A percentile compares a stretch with the other conserved stretches of the same genome.
phyloP scores from a whole-genome alignment of 2,329 filamentous ascomycete genomes.

The Pseudogymnoascus sp. region DNA sequence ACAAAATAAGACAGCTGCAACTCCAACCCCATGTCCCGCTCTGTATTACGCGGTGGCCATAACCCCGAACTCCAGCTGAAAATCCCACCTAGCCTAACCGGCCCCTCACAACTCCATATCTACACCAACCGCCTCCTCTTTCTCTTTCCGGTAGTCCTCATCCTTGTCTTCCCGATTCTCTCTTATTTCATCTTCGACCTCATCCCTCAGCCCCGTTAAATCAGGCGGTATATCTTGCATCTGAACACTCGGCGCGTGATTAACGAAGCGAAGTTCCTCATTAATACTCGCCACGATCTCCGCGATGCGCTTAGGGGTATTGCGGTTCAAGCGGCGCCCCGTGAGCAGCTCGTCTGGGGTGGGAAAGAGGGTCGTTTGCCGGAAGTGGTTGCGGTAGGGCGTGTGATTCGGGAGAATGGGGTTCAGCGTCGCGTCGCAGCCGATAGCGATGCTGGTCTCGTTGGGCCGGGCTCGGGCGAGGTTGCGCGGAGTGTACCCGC shows the following conservation, averaged over 20 bases:
- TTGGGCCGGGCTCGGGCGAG: constrained; percentile 96
- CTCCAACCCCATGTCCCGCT: not conserved
- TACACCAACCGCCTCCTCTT: constrained; percentile 52
- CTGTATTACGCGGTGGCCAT: not conserved
- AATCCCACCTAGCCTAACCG: not conserved
- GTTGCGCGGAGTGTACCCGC: constrained; percentile 93
- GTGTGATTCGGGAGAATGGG: constrained; percentile 71
- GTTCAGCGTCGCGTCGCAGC: constrained; percentile 62
- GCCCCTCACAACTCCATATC: constrained; percentile 44
- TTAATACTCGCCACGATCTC: constrained; percentile 71
- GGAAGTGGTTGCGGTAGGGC: constrained; percentile 83
- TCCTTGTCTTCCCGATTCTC: constrained; percentile 57
- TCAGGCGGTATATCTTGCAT: constrained; percentile 75
- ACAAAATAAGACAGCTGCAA: not conserved
- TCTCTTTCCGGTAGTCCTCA: constrained; percentile 44
- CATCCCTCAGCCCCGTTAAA: constrained; percentile 58
- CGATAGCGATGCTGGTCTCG: constrained; percentile 86
- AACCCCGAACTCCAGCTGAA: not conserved
- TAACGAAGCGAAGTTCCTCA: constrained; percentile 81
- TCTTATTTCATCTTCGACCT: constrained; percentile 61
- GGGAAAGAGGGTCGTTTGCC: constrained; percentile 76
- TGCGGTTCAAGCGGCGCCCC: constrained; percentile 67
- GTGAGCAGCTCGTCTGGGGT: constrained; percentile 66
- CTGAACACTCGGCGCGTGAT: constrained; percentile 80
- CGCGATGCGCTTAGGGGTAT: constrained; percentile 67